Evolutionary conservation across 805 yeast genomes (phyloP), one percentile per base, ranked within the genome.

Genomic region (Kurtzmaniella fragi): DNA sequence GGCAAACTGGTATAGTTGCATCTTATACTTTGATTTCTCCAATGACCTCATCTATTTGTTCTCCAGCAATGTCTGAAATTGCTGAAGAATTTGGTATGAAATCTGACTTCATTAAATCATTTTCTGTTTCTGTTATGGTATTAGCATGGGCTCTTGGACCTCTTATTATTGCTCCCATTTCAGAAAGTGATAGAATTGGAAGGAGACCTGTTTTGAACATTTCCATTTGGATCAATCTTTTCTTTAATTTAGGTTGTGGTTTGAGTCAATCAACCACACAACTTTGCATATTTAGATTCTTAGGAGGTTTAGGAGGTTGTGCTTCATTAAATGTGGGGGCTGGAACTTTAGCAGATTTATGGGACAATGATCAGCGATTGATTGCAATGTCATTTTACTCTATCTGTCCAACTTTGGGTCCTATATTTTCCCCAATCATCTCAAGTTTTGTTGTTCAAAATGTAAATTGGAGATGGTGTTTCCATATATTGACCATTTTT

Each of bases 81-180:
- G 53, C 77, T 4, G 57, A 43, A 5, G 67, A 65, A 2, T 72
- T 78, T 41, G 57, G 63, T 36, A 70, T 75, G 31, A 56, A 65
- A 3, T 58, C 64, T 31, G 38, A 63, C 0, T 62, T 70, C 2
- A 70, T 79, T 2, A 59, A 70, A 32, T 65, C 81, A 0, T 59
- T 81, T 45, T 74, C 77, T 23, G 80, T 83, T 3, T 74, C 84
- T 0, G 70, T 83, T 28, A 80, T 78, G 65, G 71, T 83, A n/a
- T 66, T 81, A 47, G 86, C 88, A 1, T 70, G 85, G 71, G 87
- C 86, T 0, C 44, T 77, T 15, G 83, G 83, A 10, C 88, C 89
- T 1, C 57, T 83, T 36, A 49, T 82, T 26, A 63, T 80, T 41
- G 82, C 86, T 1, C 90, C 90, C 2, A 50, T 84, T 10, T 75